Conservation (phyloP, 176 grass and related monocot species). For the Hordeum vulgare region MorexV3_pseudomolecules_assembly NC_058520.1:553158398-553158897, state of each 20-base stretch:
- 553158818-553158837: slow-evolving; percentile 95
- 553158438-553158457: not conserved
- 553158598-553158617: not conserved
- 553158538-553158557: not conserved
- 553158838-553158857: slow-evolving; percentile 84
- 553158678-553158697: not conserved
- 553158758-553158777: not conserved
- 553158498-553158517: not conserved
- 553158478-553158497: not conserved
- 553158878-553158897: slow-evolving; percentile 99
- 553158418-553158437: not conserved
- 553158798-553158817: slow-evolving; percentile 80
- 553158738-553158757: slow-evolving; percentile 6
- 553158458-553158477: not conserved
- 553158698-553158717: not conserved
- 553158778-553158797: not conserved
- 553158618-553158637: not conserved
- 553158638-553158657: not conserved
- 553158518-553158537: not conserved
- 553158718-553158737: not conserved
- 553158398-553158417: not conserved
- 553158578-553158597: not conserved
- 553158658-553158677: not conserved
- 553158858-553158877: slow-evolving; percentile 99
- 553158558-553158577: not conserved